phyloP scores from a whole-genome alignment of 2,329 filamentous ascomycete genomes.

The Tolypocladium tundrense region DNA sequence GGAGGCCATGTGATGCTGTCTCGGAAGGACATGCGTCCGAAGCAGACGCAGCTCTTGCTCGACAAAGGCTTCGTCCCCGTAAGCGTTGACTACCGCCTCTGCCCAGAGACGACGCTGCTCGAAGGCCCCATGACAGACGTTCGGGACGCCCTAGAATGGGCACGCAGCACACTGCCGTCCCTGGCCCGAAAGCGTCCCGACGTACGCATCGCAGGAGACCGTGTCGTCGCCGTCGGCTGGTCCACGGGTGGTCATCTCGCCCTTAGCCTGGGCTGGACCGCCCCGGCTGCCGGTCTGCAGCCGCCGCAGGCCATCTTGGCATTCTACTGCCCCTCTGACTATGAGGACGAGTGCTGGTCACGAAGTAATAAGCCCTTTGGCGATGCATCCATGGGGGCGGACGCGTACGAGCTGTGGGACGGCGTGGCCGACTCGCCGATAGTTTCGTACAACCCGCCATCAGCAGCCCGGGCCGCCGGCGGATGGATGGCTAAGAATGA shows the following conservation, averaged over 20 bases:
- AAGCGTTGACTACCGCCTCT: constrained; percentile 39
- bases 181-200: background rate
- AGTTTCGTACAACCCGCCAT: constrained; percentile 4
- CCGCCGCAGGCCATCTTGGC: constrained; percentile 31
- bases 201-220: constrained; percentile 12
- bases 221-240: constrained; percentile 34
- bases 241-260: constrained; percentile 37
- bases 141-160: constrained; percentile 31
- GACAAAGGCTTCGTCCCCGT: constrained; percentile 31
- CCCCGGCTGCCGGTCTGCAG: constrained; percentile 12
- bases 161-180: constrained; percentile 18
- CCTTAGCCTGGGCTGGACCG: constrained; percentile 29
- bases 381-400: background rate
- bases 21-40: constrained; percentile 23
- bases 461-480: background rate
- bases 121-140: constrained; percentile 36
- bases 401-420: constrained; percentile 16
- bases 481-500: constrained; percentile 17
- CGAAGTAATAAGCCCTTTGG: constrained; percentile 9
- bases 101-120: constrained; percentile 33
- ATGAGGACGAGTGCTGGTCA: constrained; percentile 17
- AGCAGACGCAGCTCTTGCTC: constrained; percentile 27
- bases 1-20: constrained; percentile 30
- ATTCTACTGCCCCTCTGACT: constrained; percentile 33
- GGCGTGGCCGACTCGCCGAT: constrained; percentile 14